These are phyloP conservation scores for Pseudotulostoma volvatum DNA, from an alignment of 495 filamentous ascomycete species.

Conservation along the genomic window DNA sequence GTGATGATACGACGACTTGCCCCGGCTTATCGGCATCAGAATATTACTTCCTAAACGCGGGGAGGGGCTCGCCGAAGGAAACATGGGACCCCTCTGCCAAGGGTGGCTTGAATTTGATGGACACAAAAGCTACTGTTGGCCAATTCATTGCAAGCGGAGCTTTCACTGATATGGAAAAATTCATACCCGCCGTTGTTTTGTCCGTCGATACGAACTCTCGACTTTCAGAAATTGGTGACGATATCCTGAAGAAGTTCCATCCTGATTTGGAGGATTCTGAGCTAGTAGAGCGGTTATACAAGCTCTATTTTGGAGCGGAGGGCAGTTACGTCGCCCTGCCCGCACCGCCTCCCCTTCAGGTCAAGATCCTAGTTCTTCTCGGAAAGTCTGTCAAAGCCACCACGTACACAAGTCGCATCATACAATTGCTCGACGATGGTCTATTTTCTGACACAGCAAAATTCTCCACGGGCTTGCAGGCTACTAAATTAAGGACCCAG, in stretches of 20 bases:
- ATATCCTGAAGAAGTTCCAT: constrained; percentile 59
- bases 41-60: constrained; percentile 49
- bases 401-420: constrained; percentile 44
- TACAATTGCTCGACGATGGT: constrained; percentile 52
- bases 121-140: constrained; percentile 49
- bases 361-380: constrained; percentile 54
- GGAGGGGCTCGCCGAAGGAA: constrained; percentile 40
- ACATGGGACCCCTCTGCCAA: constrained; percentile 46
- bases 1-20: constrained; percentile 29
- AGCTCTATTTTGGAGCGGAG: constrained; percentile 44
- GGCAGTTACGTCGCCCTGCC: constrained; percentile 28
- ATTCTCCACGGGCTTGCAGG: constrained; percentile 46
- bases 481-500: constrained; percentile 56
- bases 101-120: constrained; percentile 46
- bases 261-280: constrained; percentile 50
- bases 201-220: constrained; percentile 68
- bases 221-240: constrained; percentile 65
- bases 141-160: constrained; percentile 68
- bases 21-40: constrained; percentile 58
- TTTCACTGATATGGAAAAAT: constrained; percentile 63
- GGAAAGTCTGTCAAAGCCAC: constrained; percentile 59
- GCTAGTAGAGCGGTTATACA: constrained; percentile 47
- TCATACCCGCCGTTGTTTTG: constrained; percentile 70
- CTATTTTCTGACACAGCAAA: constrained; percentile 32
- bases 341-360: constrained; percentile 53